Conservation (phyloP, 2,329 filamentous ascomycete species). For the Hymenoscyphus scutula region DNA sequence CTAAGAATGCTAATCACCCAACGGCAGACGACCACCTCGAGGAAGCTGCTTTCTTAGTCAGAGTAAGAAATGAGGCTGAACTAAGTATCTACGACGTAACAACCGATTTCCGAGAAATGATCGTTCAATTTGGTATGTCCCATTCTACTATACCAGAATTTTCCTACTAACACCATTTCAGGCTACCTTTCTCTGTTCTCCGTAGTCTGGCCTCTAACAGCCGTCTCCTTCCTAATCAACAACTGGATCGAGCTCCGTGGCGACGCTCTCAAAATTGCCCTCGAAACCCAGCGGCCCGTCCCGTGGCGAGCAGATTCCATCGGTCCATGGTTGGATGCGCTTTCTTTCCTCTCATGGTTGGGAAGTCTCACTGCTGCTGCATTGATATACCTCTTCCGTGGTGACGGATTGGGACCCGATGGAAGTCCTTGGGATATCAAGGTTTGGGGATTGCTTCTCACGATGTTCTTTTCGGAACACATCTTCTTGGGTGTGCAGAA, state of each 20-base stretch:
- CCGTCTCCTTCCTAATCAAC: constrained; percentile 84
- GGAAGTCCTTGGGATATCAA: constrained; percentile 69
- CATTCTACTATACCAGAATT: background rate
- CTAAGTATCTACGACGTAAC: constrained; percentile 87
- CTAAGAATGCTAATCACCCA: constrained; percentile 48
- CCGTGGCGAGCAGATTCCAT: constrained; percentile 92
- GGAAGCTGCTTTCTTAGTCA: constrained; percentile 75
- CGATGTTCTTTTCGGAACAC: constrained; percentile 85
- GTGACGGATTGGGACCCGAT: constrained; percentile 60
- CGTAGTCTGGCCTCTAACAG: constrained; percentile 91
- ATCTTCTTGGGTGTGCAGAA: constrained; percentile 78
- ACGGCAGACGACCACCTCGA: constrained; percentile 66
- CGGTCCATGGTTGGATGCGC: constrained; percentile 82
- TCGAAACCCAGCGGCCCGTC: constrained; percentile 83
- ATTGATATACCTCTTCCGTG: constrained; percentile 84
- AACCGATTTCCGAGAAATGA: constrained; percentile 89
- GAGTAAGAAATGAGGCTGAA: constrained; percentile 79
- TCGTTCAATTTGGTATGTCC: constrained; percentile 67
- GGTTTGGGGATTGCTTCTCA: constrained; percentile 76
- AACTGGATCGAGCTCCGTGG: constrained; percentile 95
- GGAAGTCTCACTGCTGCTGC: constrained; percentile 85
- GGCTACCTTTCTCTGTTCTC: constrained; percentile 91
- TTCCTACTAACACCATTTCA: constrained; percentile 38
- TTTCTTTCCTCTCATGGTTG: constrained; percentile 91
- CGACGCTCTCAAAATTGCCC: constrained; percentile 90